Evolutionary conservation across 2,329 filamentous ascomycete species (phyloP), one percentile per base, ranked within the genome.

Genomic region (Epichloe glyceriae): DNA sequence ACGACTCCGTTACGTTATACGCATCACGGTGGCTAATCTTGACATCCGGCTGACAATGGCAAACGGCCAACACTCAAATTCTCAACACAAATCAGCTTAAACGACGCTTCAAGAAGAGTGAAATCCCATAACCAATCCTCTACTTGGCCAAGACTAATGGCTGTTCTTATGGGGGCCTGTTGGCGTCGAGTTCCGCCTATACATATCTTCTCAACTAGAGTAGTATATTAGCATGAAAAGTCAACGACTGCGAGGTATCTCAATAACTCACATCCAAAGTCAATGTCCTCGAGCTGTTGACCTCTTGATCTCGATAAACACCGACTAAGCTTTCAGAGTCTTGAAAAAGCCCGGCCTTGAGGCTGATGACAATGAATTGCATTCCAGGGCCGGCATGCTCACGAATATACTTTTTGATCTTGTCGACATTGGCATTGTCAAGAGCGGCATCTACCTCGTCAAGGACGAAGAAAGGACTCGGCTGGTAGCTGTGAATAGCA

Each of bases 361-460:
- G 76, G 70, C 83, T 89, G 67, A 98, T 98, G 58, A 98, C 93
- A 54, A 98, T 94, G 60, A 98, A 98, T 67, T 98, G 93, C 89
- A 97, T 97, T 14, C 94, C 94, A 1, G 93, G 93, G 0, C 88
- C 88, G 1, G 90, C 87, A 68, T 98, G 90, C 62, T 95, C 88
- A 38, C 85, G 81, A 55, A 98, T 95, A 63, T 98, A 98, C 67
- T 93, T 93, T 57, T 91, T 93, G 67, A 98, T 90, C 65, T 94
- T 89, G 59, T 88, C 85, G 6, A 97, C 93, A 61, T 98, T 98
- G 54, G 91, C 89, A 62, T 96, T 95, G 65, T 98, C 93, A n/a
- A 98, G 78, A 40, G 93, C 94, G 10, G 93, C 94, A 64, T 98
- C 93, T 14, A 98, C 91, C 70, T 98, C 93, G 64, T 98, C 93